Base-by-base conservation (phyloP, 495 filamentous ascomycete species). In the Daldinia vernicosa region DNA sequence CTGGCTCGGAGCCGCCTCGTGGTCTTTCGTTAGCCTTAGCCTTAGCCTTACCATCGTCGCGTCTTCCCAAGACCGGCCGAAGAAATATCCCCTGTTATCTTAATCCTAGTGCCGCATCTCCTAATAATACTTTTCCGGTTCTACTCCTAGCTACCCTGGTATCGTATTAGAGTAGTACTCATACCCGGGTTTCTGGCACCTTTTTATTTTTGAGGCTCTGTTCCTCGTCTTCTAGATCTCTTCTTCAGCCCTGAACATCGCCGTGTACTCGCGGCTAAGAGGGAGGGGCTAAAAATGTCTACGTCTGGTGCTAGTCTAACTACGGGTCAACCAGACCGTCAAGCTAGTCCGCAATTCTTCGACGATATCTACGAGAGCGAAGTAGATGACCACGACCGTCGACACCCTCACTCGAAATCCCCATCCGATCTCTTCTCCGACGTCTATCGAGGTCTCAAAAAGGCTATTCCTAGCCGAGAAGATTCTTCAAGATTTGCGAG, bases 361-460 rank as follows among this genome's bases (percentile, higher is more conserved):
- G 70, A 75, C 56, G 66, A 75, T 30, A 32, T 74, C 66, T 75
- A 77, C 59, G 79, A 82, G 43, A 77, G 78, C 12, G 79, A 84
- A 35, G 17, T 71, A 40, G 82, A 84, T 43, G 82, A 83, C 14
- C 75, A 67, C 52, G 61, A 74, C 12, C 75, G 74, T 45, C 77
- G 73, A 56, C 69, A 74, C 5, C 73, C 76, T 11, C 67, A 74
- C 28, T 74, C 72, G 4, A 80, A 72, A 69, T 80, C 79, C 12
- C 75, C 77, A 45, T 79, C 77, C 70, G 83, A 83, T 5, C 68
- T 87, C 61, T 60, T 86, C 12, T 79, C 79, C 17, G 83, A 83
- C 60, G 84, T 84, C 63, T 84, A 85, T 67, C 80, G 81, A 40
- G 81, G 82, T 51, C 78, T 86, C 40, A 85, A 78, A 69, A 87